These are phyloP conservation scores for Sphagnum fallax DNA, from an alignment of 228 moss, liverwort and hornwort genomes.

Conservation along the genomic window DNA sequence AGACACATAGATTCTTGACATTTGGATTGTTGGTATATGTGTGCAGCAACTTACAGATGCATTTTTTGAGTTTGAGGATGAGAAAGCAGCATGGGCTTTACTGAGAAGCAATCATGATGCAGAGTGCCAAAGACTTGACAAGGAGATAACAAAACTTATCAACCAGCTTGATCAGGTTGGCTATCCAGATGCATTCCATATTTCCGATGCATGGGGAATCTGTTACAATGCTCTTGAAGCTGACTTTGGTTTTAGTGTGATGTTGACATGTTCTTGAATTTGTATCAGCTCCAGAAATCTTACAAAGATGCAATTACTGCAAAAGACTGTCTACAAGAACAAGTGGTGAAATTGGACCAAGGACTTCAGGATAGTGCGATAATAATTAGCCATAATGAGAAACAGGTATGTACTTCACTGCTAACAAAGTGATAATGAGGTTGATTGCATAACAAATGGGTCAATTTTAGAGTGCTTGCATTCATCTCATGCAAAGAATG, in stretches of 20 bases:
- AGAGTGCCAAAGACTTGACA: slow-evolving; percentile 43
- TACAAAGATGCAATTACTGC: not conserved
- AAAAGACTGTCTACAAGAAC: slow-evolving; percentile 15
- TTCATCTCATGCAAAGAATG: too few species aligned
- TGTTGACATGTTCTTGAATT: not conserved
- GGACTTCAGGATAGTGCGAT: slow-evolving; percentile 38
- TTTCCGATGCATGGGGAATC: not conserved
- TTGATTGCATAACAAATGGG: too few species aligned
- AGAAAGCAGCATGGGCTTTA: slow-evolving; percentile 52
- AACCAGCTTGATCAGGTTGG: slow-evolving; percentile 62
- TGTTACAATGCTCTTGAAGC: not conserved
- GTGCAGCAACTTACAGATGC: slow-evolving; percentile 81
- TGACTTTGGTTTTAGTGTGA: not conserved
- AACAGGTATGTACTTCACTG: slow-evolving; percentile 37
- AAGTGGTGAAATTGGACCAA: slow-evolving; percentile 40
- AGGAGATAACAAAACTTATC: slow-evolving; percentile 38
- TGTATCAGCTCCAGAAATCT: slow-evolving; percentile 11
- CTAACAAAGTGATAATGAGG: too few species aligned
- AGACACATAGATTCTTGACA: too few species aligned
- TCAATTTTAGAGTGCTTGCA: too few species aligned
- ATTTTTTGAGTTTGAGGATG: slow-evolving; percentile 59
- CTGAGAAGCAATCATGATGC: slow-evolving; percentile 39
- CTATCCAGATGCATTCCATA: not conserved
- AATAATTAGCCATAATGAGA: slow-evolving; percentile 25
- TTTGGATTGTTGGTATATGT: not conserved